Conservation (phyloP, 306 rosid genomes). For the Phaseolus lunatus region DNA sequence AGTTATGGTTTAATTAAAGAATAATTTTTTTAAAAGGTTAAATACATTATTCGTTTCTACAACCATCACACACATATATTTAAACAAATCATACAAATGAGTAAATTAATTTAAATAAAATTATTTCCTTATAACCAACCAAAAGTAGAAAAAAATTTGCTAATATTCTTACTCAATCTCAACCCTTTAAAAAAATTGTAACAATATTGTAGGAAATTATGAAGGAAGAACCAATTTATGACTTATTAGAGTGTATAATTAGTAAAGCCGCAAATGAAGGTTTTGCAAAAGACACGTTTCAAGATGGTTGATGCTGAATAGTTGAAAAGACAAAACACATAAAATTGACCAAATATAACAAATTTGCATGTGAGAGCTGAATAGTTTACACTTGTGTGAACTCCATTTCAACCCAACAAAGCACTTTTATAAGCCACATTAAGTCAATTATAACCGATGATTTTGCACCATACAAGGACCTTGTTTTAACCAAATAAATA, state of each 20-base stretch:
- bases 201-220: neutral
- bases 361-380: neutral
- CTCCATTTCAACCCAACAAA: neutral
- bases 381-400: slow-evolving; percentile 40
- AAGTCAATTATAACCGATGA: neutral
- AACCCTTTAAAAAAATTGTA: neutral
- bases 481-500: neutral
- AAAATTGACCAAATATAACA: slow-evolving; percentile 9
- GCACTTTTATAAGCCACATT: slow-evolving; percentile 1
- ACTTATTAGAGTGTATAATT: neutral
- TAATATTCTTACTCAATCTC: neutral
- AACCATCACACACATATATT: too few species aligned
- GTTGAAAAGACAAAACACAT: neutral
- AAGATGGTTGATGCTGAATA: slow-evolving; percentile 13
- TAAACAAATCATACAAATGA: too few species aligned
- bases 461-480: slow-evolving; percentile 5
- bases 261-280: slow-evolving; percentile 48
- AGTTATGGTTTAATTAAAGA: too few species aligned
- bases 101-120: too few species aligned
- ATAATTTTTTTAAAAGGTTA: too few species aligned
- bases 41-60: too few species aligned
- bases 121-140: too few species aligned
- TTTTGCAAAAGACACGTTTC: neutral
- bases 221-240: neutral
- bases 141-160: too few species aligned